These are phyloP conservation scores for Scheffersomyces segobiensis DNA, from an alignment of 1,139 yeast genomes.

Conservation along the genomic window DNA sequence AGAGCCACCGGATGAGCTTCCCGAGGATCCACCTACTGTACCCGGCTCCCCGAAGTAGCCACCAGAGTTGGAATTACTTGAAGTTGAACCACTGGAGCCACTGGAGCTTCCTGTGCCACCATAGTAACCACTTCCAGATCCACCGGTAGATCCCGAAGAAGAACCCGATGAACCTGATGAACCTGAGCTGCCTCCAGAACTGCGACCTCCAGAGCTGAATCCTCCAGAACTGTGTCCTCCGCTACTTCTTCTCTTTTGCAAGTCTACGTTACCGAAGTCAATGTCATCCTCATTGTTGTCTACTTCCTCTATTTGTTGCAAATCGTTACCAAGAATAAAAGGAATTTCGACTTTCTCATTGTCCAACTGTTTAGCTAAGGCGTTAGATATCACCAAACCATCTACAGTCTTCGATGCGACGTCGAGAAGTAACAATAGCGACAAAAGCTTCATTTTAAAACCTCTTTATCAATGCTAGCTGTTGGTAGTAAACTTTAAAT, in stretches of 20 bases:
- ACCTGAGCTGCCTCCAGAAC: background rate
- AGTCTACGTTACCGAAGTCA: background rate
- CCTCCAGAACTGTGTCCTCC: background rate
- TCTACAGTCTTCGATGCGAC: background rate
- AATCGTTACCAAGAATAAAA: background rate
- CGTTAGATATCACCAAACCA: background rate
- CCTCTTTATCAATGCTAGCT: background rate
- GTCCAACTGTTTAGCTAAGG: background rate
- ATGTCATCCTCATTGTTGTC: background rate
- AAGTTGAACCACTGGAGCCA: background rate
- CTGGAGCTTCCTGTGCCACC: background rate
- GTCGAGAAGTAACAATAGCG: background rate
- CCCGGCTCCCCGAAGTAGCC: background rate
- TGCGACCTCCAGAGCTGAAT: background rate
- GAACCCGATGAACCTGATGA: background rate
- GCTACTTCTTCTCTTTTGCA: background rate
- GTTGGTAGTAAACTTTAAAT: background rate
- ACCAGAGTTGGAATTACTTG: background rate
- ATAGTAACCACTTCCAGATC: background rate
- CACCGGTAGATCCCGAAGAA: background rate
- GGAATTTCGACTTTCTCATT: background rate
- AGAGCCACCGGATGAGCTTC: conserved; percentile 1
- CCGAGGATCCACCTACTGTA: conserved; percentile 1
- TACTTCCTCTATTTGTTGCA: background rate
- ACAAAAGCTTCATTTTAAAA: background rate